A percentile compares a stretch with the other conserved stretches of the same genome.
These are phyloP conservation scores for Pichia paraexigua DNA, from an alignment of 805 yeast genomes.

Conservation along the genomic window DNA sequence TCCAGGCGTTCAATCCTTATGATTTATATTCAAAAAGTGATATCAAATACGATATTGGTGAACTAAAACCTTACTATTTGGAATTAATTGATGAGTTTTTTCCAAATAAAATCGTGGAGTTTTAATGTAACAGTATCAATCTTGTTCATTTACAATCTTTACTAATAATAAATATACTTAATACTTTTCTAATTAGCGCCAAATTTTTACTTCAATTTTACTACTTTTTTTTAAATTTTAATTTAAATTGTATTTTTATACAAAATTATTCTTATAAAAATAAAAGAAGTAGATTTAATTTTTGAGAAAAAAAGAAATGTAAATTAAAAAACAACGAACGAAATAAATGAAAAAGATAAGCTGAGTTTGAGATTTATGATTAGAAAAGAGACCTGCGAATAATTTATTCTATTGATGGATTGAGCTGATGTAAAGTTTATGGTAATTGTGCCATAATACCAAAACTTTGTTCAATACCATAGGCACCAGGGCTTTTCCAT, in stretches of 20 bases:
- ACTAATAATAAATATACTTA: neutral
- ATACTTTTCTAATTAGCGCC: neutral
- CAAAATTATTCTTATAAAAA: neutral
- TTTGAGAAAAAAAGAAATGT: neutral
- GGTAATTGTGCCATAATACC: conserved; percentile 44
- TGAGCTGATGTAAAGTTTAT: neutral
- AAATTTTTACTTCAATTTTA: neutral
- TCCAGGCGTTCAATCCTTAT: conserved; percentile 57
- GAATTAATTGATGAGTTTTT: conserved; percentile 62
- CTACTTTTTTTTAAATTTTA: neutral
- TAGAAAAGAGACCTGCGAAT: neutral
- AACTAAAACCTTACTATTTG: conserved; percentile 48
- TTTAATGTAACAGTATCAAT: conserved; percentile 26
- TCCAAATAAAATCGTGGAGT: conserved; percentile 49
- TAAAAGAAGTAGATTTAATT: neutral
- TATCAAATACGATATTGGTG: conserved; percentile 37
- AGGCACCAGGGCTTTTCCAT: conserved; percentile 83
- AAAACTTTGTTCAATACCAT: conserved; percentile 81
- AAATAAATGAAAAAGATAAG: neutral
- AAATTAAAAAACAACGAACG: neutral
- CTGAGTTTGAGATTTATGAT: neutral
- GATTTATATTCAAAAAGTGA: conserved; percentile 62
- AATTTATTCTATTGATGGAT: neutral
- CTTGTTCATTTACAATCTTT: neutral
- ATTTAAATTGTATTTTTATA: neutral